Base-by-base conservation (phyloP, 495 filamentous ascomycete species). In the Neurospora sp. region DNA sequence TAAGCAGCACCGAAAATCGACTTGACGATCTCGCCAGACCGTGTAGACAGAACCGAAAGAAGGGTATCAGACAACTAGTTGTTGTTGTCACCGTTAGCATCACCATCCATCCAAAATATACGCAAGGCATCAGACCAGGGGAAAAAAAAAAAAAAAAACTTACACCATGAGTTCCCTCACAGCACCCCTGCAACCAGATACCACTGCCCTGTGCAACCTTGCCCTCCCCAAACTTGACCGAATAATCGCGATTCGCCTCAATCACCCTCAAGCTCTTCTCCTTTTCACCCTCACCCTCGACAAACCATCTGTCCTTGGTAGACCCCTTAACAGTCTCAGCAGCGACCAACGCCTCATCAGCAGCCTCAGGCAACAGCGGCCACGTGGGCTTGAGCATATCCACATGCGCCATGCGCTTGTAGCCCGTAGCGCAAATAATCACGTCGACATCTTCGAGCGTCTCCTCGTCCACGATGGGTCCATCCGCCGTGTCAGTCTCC, bases 161-260 rank as follows among this genome's bases (percentile, higher is more conserved):
- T 85, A 94, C 91, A 42, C 96, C 96, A 80, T 98, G 96, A 38
- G 93, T 97, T 74, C 86, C 88, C 83, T 99, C 94, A 78, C 94
- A 96, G 81, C 94, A 98, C 2, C 96, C 96, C 82, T 98, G 96
- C 74, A 99, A 85, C 94, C 93, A 99, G 40, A 98, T 87, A 12
- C 94, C 94, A n/a, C 84, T 85, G 2, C 83, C 84, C 9, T 89
- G 87, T 16, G 90, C 85, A 38, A 97, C 91, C 74, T 88, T 88
- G 35, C 86, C 88, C 9, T 85, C 83, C 35, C 89, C 86, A 76
- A 95, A 92, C 37, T 87, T 81, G 4, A 97, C 88, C 14, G 86
- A 85, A 79, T 99, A 99, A 80, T 97, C 86, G 62, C 95, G 87
- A 9, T 75, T 76, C 62, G 83, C 82, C 46, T 80, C 76, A 3